phyloP scores from a whole-genome alignment of 805 yeast species.

The Cyberlindnera euphorbiae region DNA sequence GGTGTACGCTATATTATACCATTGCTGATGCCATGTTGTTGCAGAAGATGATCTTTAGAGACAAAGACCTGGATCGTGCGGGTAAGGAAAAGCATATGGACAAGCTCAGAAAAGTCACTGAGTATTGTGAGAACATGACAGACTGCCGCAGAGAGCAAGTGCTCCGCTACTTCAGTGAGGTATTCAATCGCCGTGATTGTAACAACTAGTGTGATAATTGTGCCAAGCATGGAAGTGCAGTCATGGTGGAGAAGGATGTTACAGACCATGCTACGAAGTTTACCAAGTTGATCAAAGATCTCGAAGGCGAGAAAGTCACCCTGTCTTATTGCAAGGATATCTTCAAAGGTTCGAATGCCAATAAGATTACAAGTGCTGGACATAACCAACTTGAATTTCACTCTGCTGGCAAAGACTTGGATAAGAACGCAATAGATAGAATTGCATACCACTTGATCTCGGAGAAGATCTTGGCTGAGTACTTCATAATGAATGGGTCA shows the following conservation, averaged over 20 bases:
- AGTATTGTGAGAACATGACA: constrained; percentile 84
- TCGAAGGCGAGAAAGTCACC: constrained; percentile 64
- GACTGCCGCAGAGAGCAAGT: constrained; percentile 91
- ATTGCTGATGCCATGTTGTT: constrained; percentile 75
- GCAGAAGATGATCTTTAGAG: constrained; percentile 73
- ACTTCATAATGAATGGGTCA: constrained; percentile 62
- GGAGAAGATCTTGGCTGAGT: constrained; percentile 62
- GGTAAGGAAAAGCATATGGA: constrained; percentile 74
- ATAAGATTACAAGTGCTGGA: constrained; percentile 58
- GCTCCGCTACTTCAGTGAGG: constrained; percentile 84
- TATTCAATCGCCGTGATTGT: constrained; percentile 63
- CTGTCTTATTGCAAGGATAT: constrained; percentile 78
- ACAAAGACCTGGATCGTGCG: constrained; percentile 54
- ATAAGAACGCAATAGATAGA: constrained; percentile 72
- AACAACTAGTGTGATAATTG: constrained; percentile 84
- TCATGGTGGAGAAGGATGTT: constrained; percentile 56
- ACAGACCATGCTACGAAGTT: constrained; percentile 59
- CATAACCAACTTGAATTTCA: constrained; percentile 57
- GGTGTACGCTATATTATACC: constrained; percentile 78
- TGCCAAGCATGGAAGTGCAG: constrained; percentile 36
- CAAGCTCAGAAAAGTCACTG: constrained; percentile 77
- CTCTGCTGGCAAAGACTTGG: constrained; percentile 63
- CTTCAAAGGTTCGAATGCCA: constrained; percentile 63
- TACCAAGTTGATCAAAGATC: constrained; percentile 48
- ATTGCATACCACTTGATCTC: constrained; percentile 74